phyloP scores from a whole-genome alignment of 148 eudicot species.

The Chenopodium quinoa region DNA sequence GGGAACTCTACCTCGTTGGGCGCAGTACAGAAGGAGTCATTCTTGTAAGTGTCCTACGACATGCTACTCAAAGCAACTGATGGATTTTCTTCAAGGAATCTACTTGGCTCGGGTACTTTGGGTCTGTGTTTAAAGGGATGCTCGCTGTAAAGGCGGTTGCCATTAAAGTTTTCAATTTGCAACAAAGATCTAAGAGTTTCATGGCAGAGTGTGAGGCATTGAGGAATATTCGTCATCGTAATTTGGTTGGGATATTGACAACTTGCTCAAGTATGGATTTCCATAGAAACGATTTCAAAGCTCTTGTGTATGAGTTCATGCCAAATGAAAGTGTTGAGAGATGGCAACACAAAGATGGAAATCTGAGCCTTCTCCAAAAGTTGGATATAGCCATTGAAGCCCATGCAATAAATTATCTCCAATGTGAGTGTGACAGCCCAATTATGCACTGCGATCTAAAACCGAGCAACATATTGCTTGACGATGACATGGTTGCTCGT shows the following conservation, averaged over 20 bases:
- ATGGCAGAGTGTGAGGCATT: slow-evolving; percentile 34
- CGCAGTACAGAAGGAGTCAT: background rate
- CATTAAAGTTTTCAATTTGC: slow-evolving; percentile 34
- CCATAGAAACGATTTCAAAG: slow-evolving; percentile 11
- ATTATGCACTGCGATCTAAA: slow-evolving; percentile 32
- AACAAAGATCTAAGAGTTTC: slow-evolving; percentile 31
- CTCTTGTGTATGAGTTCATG: too few relatives aligned
- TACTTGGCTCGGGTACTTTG: slow-evolving; percentile 29
- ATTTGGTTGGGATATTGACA: slow-evolving; percentile 26
- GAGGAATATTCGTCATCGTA: slow-evolving; percentile 32
- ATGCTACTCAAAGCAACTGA: slow-evolving; percentile 32
- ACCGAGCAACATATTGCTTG: slow-evolving; percentile 17
- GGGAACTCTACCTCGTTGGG: background rate
- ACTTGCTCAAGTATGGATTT: slow-evolving; percentile 36
- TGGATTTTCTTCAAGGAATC: slow-evolving; percentile 22
- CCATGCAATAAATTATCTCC: slow-evolving; percentile 35
- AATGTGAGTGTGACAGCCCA: slow-evolving; percentile 18
- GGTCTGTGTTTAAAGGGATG: too few relatives aligned
- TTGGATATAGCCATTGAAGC: slow-evolving; percentile 12
- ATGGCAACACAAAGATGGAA: too few relatives aligned
- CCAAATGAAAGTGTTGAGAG: too few relatives aligned
- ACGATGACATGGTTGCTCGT: slow-evolving; percentile 31
- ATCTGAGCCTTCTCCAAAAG: too few relatives aligned
- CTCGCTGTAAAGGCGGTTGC: slow-evolving; percentile 25
- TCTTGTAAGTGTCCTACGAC: slow-evolving; percentile 25